phyloP scores from a whole-genome alignment of 805 yeast species.

The Wickerhamiella allomyrinae region DNA sequence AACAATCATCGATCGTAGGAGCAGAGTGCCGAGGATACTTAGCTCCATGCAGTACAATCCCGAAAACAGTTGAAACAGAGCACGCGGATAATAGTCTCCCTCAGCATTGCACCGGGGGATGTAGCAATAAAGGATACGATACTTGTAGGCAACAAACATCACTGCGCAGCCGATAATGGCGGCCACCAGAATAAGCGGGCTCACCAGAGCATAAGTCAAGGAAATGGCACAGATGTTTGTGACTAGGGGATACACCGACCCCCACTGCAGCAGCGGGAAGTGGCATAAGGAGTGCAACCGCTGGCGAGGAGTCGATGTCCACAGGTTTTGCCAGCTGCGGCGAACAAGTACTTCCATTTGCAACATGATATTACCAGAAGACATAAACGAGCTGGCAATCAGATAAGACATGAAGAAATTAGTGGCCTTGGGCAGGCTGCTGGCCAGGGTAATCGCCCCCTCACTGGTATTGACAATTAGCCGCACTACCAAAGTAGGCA shows the following conservation, averaged over 20 bases:
- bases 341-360: slow-evolving; percentile 40
- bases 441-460: slow-evolving; percentile 45
- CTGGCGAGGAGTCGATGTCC: slow-evolving; percentile 50
- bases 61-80: slow-evolving; percentile 59
- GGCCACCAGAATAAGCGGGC: slow-evolving; percentile 61
- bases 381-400: slow-evolving; percentile 58
- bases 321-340: slow-evolving; percentile 25
- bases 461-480: slow-evolving; percentile 17
- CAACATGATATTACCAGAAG: slow-evolving; percentile 57
- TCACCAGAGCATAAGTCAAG: slow-evolving; percentile 58
- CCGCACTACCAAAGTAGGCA: slow-evolving; percentile 33
- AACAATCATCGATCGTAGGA: slow-evolving; percentile 39
- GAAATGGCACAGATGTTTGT: slow-evolving; percentile 71
- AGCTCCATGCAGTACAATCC: slow-evolving; percentile 75
- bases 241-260: slow-evolving; percentile 60
- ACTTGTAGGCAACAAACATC: slow-evolving; percentile 53
- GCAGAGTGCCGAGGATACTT: slow-evolving; percentile 62
- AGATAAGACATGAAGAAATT: slow-evolving; percentile 73
- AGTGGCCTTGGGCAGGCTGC: slow-evolving; percentile 72
- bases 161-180: slow-evolving; percentile 42
- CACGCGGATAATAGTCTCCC: slow-evolving; percentile 60
- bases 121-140: slow-evolving; percentile 42
- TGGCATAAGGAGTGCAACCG: slow-evolving; percentile 32
- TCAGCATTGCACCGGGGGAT: slow-evolving; percentile 21
- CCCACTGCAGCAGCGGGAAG: slow-evolving; percentile 50